Evolutionary conservation across 2,329 filamentous ascomycete species (phyloP), one percentile per base, ranked within the genome.

Genomic region (Nemania diffusa): DNA sequence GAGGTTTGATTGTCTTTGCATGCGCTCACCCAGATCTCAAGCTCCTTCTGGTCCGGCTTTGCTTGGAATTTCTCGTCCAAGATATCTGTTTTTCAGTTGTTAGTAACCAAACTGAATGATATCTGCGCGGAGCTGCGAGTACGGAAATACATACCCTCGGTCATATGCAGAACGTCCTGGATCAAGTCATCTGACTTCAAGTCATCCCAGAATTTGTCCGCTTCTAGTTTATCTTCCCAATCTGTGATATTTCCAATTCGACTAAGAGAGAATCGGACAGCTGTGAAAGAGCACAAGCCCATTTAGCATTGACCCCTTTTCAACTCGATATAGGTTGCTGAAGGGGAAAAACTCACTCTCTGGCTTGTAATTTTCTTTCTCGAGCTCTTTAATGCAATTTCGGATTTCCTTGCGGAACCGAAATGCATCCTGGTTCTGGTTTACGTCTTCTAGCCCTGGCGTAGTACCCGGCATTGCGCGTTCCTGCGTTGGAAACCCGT

Each of bases 241-340:
- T 71, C 67, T 5, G 65, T 69, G 7, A 64, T 67, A 32, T 67
- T 67, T 27, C 69, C 67, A 20, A 71, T 56, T 34, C 65, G 62
- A 29, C 69, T 71, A 2, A 71, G 42, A 5, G 46, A 65, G 29
- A 71, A 71, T 26, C 52, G 58, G 20, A 69, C 69, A 17, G 53
- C 69, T 71, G 17, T 22, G 11, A n/a, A 8, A 22, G 40, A 44
- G 20, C 9, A n/a, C 11, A 11, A 60, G 29, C 24, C 22, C 20
- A n/a, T 17, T 69, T 50, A 48, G 24, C 17, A 42, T 40, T 17
- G 37, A 55, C 8, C 9, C n/a, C 7, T 42, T 13, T 15, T 29
- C 24, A 6, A 34, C 17, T 24, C 27, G 22, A 3, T 2, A 20
- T 17, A 24, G 27, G 13, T 24, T 9, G 9, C 7, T 8, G 20